Conservation (phyloP, 225 moss, liverwort and hornwort species). For the Takakia lepidozioides region DNA sequence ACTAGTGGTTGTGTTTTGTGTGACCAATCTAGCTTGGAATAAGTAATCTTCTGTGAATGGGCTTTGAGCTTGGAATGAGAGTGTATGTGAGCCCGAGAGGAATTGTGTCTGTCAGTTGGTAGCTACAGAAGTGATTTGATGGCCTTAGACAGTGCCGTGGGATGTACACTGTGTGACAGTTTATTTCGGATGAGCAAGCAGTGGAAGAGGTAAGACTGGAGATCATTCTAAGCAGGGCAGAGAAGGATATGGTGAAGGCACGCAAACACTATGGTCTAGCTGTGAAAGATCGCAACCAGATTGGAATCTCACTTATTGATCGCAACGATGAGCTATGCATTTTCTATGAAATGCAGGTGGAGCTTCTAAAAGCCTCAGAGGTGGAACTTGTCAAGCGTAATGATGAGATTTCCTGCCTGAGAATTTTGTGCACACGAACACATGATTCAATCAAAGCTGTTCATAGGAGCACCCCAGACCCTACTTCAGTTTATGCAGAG, state of each 20-base stretch:
- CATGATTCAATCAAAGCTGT: conserved; percentile 17
- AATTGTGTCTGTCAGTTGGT: too few relatives aligned
- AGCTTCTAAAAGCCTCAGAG: conserved; percentile 63
- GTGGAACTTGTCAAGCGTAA: conserved; percentile 47
- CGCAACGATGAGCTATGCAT: conserved; percentile 88
- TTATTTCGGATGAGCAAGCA: conserved; percentile 32
- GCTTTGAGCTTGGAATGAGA: too few relatives aligned
- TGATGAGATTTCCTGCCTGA: conserved; percentile 57
- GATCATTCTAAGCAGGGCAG: conserved; percentile 25
- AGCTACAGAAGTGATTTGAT: too few relatives aligned
- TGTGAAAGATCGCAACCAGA: conserved; percentile 46
- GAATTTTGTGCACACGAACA: conserved; percentile 30
- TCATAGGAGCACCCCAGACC: conserved; percentile 39
- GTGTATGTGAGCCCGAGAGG: too few relatives aligned
- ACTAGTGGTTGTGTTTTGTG: too few relatives aligned
- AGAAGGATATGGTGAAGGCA: conserved; percentile 37
- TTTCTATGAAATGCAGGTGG: conserved; percentile 69
- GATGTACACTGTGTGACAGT: too few relatives aligned
- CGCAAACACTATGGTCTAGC: conserved; percentile 27
- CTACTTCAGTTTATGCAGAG: conserved; percentile 27
- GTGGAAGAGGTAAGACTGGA: conserved; percentile 50
- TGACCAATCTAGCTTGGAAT: too few relatives aligned
- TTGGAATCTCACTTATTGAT: conserved; percentile 66
- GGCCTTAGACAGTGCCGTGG: too few relatives aligned
- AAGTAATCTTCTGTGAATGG: too few relatives aligned